Conservation (phyloP, 192 early-diverging fungal genomes). For the Coemansia sp. region DNA sequence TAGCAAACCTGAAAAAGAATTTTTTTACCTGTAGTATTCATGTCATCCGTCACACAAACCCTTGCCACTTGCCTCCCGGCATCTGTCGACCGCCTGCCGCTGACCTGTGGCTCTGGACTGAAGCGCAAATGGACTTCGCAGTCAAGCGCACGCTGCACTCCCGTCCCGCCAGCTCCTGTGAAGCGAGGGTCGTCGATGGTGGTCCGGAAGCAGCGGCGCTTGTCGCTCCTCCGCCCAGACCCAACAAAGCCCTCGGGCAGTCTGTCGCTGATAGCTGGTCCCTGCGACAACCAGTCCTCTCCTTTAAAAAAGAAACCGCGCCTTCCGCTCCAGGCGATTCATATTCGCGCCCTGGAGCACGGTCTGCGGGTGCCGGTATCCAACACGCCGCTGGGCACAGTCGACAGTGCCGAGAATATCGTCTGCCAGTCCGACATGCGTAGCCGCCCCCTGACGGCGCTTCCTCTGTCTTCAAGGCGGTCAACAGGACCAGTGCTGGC, state of each 20-base stretch:
- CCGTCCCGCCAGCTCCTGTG: conserved; percentile 3
- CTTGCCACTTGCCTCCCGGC: not conserved
- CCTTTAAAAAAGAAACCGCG: conserved; percentile 29
- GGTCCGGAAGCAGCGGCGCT: conserved; percentile 21
- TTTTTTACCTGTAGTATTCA: not conserved
- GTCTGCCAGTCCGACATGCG: conserved; percentile 3
- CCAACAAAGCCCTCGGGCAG: conserved; percentile 16
- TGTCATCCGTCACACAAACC: conserved; percentile 8
- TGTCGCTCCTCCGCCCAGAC: conserved; percentile 15
- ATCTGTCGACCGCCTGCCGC: not conserved
- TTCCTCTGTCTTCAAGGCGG: conserved; percentile 4
- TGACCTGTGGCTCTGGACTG: not conserved
- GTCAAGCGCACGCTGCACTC: conserved; percentile 1
- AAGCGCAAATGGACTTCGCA: not conserved
- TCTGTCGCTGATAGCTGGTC: conserved; percentile 7
- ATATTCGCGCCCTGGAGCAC: conserved; percentile 44
- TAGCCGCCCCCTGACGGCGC: conserved; percentile 7
- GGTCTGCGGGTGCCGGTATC: conserved; percentile 45
- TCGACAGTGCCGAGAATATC: conserved; percentile 39
- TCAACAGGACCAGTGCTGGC: not conserved
- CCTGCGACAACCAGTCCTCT: not conserved
- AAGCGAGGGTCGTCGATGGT: conserved; percentile 11
- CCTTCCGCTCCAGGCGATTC: conserved; percentile 38
- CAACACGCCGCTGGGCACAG: conserved; percentile 43
- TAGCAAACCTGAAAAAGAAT: not conserved